These are phyloP conservation scores for Silene uniflora DNA, from an alignment of 148 eudicot genomes.

Conservation along the genomic window DNA sequence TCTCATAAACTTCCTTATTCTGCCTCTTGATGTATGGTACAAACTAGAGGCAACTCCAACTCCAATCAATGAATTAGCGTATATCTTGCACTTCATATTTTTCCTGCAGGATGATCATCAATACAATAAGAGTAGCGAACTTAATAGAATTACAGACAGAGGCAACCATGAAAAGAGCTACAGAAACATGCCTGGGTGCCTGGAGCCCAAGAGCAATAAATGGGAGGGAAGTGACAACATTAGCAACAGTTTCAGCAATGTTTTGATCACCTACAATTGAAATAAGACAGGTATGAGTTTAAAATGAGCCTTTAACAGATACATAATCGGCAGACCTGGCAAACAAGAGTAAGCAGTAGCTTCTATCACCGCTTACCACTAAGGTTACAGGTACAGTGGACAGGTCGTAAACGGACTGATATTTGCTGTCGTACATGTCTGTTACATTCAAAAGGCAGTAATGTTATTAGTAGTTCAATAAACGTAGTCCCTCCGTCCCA, in stretches of 20 bases:
- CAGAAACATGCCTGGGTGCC: slow-evolving; percentile 63
- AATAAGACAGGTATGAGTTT: slow-evolving; percentile 1
- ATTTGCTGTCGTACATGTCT: slow-evolving; percentile 85
- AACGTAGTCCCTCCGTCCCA: background rate
- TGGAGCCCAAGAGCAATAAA: slow-evolving; percentile 85
- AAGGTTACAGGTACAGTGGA: slow-evolving; percentile 40
- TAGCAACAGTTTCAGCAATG: slow-evolving; percentile 70
- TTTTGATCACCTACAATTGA: slow-evolving; percentile 60
- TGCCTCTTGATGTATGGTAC: slow-evolving; percentile 93
- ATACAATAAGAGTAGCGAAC: slow-evolving; percentile 19
- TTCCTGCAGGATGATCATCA: slow-evolving; percentile 48
- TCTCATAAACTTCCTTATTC: slow-evolving; percentile 67
- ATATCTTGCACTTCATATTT: slow-evolving; percentile 68
- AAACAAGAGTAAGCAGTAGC: slow-evolving; percentile 4
- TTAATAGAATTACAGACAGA: slow-evolving; percentile 1
- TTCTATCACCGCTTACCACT: slow-evolving; percentile 39
- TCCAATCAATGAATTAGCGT: slow-evolving; percentile 93
- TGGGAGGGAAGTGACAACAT: slow-evolving; percentile 92
- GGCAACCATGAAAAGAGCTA: background rate
- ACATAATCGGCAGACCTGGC: slow-evolving; percentile 1
- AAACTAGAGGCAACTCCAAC: slow-evolving; percentile 90
- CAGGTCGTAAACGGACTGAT: slow-evolving; percentile 70
- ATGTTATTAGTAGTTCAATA: slow-evolving; percentile 3
- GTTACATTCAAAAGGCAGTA: slow-evolving; percentile 20
- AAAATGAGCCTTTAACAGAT: background rate